A percentile compares a stretch with the other conserved stretches of the same genome.
Evolutionary conservation across 2,329 filamentous ascomycete species (phyloP).

Genomic region (Onygenales sp.): DNA sequence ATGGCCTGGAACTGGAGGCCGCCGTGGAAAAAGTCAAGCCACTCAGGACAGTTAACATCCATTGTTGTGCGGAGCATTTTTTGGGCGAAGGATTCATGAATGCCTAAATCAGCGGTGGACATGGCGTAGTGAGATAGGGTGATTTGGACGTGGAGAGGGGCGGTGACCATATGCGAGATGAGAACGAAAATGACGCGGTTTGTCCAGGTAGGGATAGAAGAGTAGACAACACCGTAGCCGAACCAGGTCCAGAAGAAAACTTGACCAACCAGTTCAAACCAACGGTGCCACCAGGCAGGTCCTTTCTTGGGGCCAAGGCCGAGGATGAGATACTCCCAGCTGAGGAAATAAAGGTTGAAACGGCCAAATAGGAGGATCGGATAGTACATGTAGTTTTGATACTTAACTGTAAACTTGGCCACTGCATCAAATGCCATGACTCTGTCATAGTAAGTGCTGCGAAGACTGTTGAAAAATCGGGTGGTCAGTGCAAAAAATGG

Average conservation of each 20-base stretch:
- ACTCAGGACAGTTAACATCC: conserved; percentile 79
- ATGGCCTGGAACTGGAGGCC: conserved; percentile 84
- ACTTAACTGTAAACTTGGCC: conserved; percentile 57
- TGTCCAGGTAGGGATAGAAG: conserved; percentile 57
- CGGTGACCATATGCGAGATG: conserved; percentile 69
- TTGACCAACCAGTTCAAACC: conserved; percentile 65
- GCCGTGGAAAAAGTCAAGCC: conserved; percentile 84
- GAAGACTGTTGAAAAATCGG: conserved; percentile 61
- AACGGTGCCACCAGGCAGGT: conserved; percentile 72
- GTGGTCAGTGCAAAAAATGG: conserved; percentile 82
- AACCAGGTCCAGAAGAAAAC: conserved; percentile 79
- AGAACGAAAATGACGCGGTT: conserved; percentile 65
- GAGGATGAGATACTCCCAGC: conserved; percentile 65
- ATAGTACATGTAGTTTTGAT: conserved; percentile 78
- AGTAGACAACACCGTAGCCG: conserved; percentile 70
- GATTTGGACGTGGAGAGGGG: conserved; percentile 79
- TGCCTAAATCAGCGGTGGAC: conserved; percentile 77
- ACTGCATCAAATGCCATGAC: conserved; percentile 67
- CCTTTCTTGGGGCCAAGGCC: conserved; percentile 65
- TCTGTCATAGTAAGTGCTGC: conserved; percentile 73
- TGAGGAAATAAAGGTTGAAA: conserved; percentile 77
- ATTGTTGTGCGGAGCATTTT: conserved; percentile 87
- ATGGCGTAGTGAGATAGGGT: conserved; percentile 88
- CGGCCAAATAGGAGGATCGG: conserved; percentile 68
- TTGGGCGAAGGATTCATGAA: conserved; percentile 77